A percentile compares a stretch with the other conserved stretches of the same genome.
Evolutionary conservation across 768 basidiomycete genomes (phyloP).

Genomic region (Tricholoma matsutake): DNA sequence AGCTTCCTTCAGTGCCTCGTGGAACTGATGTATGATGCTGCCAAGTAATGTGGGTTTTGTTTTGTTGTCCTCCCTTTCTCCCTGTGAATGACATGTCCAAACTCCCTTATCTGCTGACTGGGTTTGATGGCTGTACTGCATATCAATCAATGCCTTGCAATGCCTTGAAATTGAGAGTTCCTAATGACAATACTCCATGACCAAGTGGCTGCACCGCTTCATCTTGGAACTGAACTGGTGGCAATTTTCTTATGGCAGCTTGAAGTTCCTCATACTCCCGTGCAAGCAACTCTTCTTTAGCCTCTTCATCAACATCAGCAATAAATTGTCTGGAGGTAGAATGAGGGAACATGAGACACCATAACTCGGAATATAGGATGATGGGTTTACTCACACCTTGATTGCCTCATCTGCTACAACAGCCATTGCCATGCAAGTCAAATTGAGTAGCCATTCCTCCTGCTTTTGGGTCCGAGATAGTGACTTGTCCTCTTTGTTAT

Average conservation of each 20-base stretch:
- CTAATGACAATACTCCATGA: neutral
- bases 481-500: neutral
- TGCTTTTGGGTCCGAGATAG: neutral
- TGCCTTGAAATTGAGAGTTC: neutral
- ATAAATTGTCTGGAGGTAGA: neutral
- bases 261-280: neutral
- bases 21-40: no score
- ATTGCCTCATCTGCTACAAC: constrained; percentile 1
- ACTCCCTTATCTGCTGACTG: constrained; percentile 2
- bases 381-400: neutral
- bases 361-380: neutral
- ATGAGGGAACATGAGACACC: neutral
- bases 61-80: no score
- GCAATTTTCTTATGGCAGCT: neutral
- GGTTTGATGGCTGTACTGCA: constrained; percentile 1
- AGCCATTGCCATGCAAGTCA: constrained; percentile 4
- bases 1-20: no score
- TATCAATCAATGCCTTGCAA: neutral
- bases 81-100: neutral
- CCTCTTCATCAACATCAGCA: neutral
- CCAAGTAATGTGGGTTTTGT: no score
- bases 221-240: neutral
- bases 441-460: neutral
- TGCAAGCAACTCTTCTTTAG: neutral
- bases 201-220: neutral